Base-by-base conservation (phyloP, 2,329 filamentous ascomycete species). In the Cercospora brassicicola region DNA sequence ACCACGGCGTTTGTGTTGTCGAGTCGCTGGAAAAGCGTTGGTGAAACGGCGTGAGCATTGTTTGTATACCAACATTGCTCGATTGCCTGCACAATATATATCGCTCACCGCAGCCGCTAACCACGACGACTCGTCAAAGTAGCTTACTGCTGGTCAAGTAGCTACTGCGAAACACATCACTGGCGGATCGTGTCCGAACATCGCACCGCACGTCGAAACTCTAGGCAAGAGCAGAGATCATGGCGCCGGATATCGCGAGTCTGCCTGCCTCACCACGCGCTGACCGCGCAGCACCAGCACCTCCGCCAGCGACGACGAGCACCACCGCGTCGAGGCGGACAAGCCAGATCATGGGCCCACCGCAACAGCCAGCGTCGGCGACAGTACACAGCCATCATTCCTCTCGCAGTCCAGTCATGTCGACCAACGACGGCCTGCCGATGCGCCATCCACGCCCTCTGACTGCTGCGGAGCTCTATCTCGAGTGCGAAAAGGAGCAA, bases 401-500 rank as follows among this genome's bases (percentile, higher is more conserved):
- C 64, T 39, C 66, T 15, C 72, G 68, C 64, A 76, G 68, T 69
- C 73, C 72, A 2, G 59, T 63, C 60, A 70, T 71, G 59, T 69
- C 64, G 30, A 71, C 66, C 67, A 71, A 69, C 67, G 75, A 74
- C 48, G 65, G 67, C 18, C 74, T 83, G 11, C 94, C 94, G 3
- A 82, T 96, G 74, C 88, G 94, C 70, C 94, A 97, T 78, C 94
- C 94, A 5, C 87, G 92, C 39, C 94, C 94, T 3, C 82, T 97
- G 78, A 97, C 94, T 0, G 90, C 93, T 1, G 91, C 93, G 3
- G 94, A 98, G 79, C 85, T 98, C 69, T 93, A 97, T 79, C 85
- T 91, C 68, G 89, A 97, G 81, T 85, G 97, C 28, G 94, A 98
- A 81, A 95, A 96, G 80, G 94, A 98, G 78, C 94, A 98, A 75